Conservation (phyloP, 148 eudicot species). For the Fagopyrum tataricum region DNA sequence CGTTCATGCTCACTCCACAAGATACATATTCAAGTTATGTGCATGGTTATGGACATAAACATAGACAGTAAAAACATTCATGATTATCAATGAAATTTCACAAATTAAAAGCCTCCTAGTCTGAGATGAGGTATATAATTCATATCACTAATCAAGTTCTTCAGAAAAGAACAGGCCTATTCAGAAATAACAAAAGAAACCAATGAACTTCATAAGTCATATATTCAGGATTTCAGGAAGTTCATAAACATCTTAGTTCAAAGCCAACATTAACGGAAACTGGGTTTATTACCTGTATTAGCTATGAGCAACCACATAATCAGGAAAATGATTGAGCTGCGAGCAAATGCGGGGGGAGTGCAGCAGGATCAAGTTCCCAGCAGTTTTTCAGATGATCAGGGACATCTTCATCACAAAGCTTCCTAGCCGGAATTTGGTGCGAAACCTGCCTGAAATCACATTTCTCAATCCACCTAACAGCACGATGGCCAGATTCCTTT, state of each 20-base stretch:
- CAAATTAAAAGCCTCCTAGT: not conserved
- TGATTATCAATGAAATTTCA: not conserved
- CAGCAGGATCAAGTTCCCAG: slow-evolving; percentile 97
- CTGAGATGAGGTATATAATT: too few species aligned
- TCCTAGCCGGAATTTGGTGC: slow-evolving; percentile 85
- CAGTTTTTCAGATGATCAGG: slow-evolving; percentile 42
- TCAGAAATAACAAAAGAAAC: not conserved
- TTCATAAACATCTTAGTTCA: not conserved
- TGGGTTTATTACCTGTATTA: not conserved
- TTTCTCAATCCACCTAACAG: slow-evolving; percentile 52
- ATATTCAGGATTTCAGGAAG: not conserved
- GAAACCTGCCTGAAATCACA: slow-evolving; percentile 59
- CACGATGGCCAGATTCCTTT: slow-evolving; percentile 57
- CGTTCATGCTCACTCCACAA: not conserved
- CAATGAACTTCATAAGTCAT: too few species aligned
- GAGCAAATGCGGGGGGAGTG: slow-evolving; percentile 59
- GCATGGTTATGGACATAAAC: not conserved
- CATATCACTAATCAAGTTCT: not conserved
- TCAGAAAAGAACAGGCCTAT: not conserved
- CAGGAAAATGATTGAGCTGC: slow-evolving; percentile 6
- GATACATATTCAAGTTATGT: too few species aligned
- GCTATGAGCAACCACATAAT: not conserved
- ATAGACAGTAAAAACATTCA: not conserved
- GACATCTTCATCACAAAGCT: slow-evolving; percentile 59
- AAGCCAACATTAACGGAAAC: not conserved